Evolutionary conservation across 2,329 filamentous ascomycete species (phyloP).

Genomic region (Drechmeria coniospora): DNA sequence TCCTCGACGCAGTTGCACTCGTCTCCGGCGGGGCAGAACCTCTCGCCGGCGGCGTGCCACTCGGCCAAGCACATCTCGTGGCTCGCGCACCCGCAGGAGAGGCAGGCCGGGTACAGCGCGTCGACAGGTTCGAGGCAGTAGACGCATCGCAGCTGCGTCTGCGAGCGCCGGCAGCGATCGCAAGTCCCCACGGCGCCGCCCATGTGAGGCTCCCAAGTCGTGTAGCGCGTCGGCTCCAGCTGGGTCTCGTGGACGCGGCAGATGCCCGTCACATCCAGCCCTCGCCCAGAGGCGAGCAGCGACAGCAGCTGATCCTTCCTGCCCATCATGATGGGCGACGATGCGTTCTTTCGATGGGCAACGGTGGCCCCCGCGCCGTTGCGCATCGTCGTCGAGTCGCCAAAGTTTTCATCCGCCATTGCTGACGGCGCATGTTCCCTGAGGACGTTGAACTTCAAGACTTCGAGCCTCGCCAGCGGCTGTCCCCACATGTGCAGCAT

Average conservation of each 20-base stretch:
- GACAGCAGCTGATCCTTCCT: conserved; percentile 37
- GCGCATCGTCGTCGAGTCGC: conserved; percentile 21
- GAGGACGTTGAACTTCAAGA: conserved; percentile 54
- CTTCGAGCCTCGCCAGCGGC: conserved; percentile 46
- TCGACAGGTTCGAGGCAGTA: conserved; percentile 47
- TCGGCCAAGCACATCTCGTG: conserved; percentile 44
- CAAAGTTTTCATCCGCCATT: conserved; percentile 16
- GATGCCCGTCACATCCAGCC: conserved; percentile 46
- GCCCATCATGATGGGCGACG: conserved; percentile 39
- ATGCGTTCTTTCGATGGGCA: conserved; percentile 20
- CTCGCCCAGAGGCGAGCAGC: conserved; percentile 35
- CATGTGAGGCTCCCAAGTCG: conserved; percentile 19
- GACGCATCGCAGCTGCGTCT: conserved; percentile 44
- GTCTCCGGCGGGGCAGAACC: conserved; percentile 45
- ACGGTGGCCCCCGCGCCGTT: conserved; percentile 21
- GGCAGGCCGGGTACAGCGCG: conserved; percentile 43
- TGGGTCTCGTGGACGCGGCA: conserved; percentile 48
- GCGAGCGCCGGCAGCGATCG: conserved; percentile 35
- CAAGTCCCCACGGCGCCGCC: conserved; percentile 34
- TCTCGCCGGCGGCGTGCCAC: conserved; percentile 42
- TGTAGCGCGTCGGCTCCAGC: conserved; percentile 40
- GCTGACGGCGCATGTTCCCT: conserved; percentile 26
- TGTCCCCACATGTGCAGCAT: conserved; percentile 52
- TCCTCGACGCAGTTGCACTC: conserved; percentile 47
- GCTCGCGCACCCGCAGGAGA: conserved; percentile 46